Conservation (phyloP, 139 green algal genomes). For the Tetraselmis chui region DNA sequence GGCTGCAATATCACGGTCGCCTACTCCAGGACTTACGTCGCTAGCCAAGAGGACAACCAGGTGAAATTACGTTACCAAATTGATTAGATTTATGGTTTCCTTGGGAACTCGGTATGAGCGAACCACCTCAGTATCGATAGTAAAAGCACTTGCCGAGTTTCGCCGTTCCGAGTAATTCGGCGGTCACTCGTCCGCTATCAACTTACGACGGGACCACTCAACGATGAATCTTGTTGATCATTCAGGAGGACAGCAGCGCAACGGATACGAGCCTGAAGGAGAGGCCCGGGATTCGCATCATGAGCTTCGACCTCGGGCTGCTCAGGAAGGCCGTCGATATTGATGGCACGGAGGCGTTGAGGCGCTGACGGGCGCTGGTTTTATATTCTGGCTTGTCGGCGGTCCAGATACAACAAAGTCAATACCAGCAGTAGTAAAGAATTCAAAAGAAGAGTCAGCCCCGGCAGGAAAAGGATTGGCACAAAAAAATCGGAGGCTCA, state of each 20-base stretch:
- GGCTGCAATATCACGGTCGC: conserved; percentile 3
- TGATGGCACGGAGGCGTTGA: background rate
- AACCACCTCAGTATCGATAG: background rate
- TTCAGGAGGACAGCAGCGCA: background rate
- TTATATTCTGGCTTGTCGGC: too few species aligned
- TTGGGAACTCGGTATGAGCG: background rate
- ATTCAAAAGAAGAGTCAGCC: background rate
- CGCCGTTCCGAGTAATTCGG: background rate
- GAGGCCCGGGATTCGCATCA: background rate
- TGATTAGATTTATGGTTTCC: background rate
- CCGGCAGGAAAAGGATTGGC: background rate
- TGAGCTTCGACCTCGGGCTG: background rate
- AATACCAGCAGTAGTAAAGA: too few species aligned
- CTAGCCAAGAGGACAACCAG: conserved; percentile 1
- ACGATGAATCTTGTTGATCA: too few species aligned
- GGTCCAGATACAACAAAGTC: too few species aligned
- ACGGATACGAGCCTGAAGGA: background rate
- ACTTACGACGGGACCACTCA: background rate
- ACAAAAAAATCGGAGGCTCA: background rate
- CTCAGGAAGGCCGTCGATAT: background rate
- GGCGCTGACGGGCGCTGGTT: too few species aligned
- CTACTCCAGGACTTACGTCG: conserved; percentile 3
- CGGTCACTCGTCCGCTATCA: background rate
- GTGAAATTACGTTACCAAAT: background rate
- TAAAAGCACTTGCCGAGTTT: too few species aligned